Evolutionary conservation across 2,329 filamentous ascomycete species (phyloP).

Genomic region (Myriosclerotinia curreyana): DNA sequence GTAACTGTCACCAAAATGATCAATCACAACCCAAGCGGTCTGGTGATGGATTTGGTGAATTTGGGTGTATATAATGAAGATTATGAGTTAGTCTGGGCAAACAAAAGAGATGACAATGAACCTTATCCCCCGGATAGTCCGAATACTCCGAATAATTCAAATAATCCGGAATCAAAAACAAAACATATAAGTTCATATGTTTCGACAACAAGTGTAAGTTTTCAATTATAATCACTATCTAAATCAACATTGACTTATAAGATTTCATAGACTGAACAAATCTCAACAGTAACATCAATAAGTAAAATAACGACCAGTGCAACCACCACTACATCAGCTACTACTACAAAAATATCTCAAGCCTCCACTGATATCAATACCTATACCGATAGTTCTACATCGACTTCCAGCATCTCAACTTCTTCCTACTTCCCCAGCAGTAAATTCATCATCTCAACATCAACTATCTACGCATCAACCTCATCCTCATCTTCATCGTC

Average conservation of each 20-base stretch:
- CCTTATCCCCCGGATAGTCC: not conserved
- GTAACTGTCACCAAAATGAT: not conserved
- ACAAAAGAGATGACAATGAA: conserved; percentile 7
- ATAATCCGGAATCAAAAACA: not conserved
- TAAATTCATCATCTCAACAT: not conserved
- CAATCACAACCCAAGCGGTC: conserved; percentile 1
- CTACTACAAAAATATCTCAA: conserved; percentile 2
- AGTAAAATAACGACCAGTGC: too few species aligned
- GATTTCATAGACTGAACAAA: not conserved
- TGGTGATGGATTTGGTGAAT: conserved; percentile 7
- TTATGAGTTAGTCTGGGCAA: conserved; percentile 14
- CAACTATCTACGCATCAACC: not conserved
- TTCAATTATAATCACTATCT: not conserved
- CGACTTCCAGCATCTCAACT: not conserved
- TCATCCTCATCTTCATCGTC: not conserved
- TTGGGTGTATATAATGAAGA: conserved; percentile 11
- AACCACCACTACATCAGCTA: not conserved
- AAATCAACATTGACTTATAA: not conserved
- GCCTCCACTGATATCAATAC: not conserved
- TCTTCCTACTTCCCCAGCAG: not conserved
- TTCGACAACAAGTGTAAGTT: conserved; percentile 9
- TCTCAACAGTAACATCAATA: not conserved
- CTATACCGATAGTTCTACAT: not conserved
- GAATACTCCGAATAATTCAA: too few species aligned
- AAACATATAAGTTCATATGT: not conserved